A percentile compares a stretch with the other conserved stretches of the same genome.
These are phyloP conservation scores for Tulasnella sp. DNA, from an alignment of 768 basidiomycete genomes.

Conservation along the genomic window DNA sequence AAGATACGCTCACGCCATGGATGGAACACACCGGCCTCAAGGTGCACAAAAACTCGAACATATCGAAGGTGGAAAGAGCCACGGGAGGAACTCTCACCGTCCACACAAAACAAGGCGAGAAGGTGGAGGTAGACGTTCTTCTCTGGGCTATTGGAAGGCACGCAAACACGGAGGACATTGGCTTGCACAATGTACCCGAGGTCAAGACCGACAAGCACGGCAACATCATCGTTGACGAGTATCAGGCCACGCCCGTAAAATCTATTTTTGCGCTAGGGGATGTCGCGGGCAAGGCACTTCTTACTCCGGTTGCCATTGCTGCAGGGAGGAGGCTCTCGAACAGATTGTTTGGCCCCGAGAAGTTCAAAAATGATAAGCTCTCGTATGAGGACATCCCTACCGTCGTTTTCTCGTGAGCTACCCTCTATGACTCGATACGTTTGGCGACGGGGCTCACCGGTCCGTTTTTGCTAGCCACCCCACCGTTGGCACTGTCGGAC, in stretches of 20 bases:
- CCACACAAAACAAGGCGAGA: conserved; percentile 61
- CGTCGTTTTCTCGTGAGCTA: conserved; percentile 88
- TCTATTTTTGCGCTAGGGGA: conserved; percentile 82
- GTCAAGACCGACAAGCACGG: conserved; percentile 68
- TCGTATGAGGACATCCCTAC: conserved; percentile 84
- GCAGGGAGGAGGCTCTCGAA: conserved; percentile 85
- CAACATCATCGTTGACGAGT: conserved; percentile 84
- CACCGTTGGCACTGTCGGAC: conserved; percentile 87
- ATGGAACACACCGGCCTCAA: conserved; percentile 92
- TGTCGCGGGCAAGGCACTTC: conserved; percentile 79
- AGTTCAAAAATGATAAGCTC: conserved; percentile 81
- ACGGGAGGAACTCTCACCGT: conserved; percentile 66
- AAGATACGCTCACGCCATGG: conserved; percentile 77
- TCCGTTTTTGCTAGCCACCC: conserved; percentile 54
- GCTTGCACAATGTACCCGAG: conserved; percentile 57
- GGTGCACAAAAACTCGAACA: conserved; percentile 67
- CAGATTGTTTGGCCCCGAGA: conserved; percentile 75
- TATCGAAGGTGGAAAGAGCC: conserved; percentile 64
- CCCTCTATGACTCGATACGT: not conserved
- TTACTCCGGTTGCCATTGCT: conserved; percentile 97
- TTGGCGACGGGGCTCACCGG: not conserved
- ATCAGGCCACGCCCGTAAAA: conserved; percentile 66
- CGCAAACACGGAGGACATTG: conserved; percentile 66
- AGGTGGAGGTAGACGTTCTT: conserved; percentile 73
- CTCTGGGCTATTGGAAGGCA: conserved; percentile 94